Evolutionary conservation across 164 flowering plant genomes (phyloP).

Genomic region (Protea cynaroides): DNA sequence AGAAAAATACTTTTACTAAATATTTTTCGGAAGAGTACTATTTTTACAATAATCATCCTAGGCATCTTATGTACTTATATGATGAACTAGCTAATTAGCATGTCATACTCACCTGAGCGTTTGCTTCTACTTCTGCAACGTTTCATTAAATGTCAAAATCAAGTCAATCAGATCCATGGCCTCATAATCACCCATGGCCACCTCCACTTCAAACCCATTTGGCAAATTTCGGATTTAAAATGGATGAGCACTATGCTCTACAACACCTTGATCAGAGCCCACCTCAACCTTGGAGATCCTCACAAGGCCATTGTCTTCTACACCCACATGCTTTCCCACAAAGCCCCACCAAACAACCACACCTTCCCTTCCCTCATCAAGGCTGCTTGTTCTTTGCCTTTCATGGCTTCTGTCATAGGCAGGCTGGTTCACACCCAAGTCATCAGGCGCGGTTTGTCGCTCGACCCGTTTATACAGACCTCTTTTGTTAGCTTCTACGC

Average conservation of each 20-base stretch:
- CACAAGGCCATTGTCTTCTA: conserved; percentile 36
- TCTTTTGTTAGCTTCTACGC: conserved; percentile 49
- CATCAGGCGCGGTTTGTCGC: conserved; percentile 42
- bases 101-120: conserved; percentile 24
- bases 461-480: conserved; percentile 45
- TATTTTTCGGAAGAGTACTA: no score
- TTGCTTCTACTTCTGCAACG: conserved; percentile 45
- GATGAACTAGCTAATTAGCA: not conserved
- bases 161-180: conserved; percentile 56
- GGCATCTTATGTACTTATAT: no score
- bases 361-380: conserved; percentile 73
- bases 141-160: conserved; percentile 23
- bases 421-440: conserved; percentile 43
- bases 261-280: conserved; percentile 62
- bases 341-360: conserved; percentile 44
- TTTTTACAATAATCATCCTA: no score
- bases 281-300: conserved; percentile 26
- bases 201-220: conserved; percentile 24
- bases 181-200: conserved; percentile 42
- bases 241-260: conserved; percentile 49
- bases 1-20: no score
- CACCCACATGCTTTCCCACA: conserved; percentile 52
- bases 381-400: conserved; percentile 26
- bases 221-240: conserved; percentile 17
- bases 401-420: conserved; percentile 18